Base-by-base conservation (phyloP, 225 moss, liverwort and hornwort genomes). In the Sphagnum tenellum region DNA sequence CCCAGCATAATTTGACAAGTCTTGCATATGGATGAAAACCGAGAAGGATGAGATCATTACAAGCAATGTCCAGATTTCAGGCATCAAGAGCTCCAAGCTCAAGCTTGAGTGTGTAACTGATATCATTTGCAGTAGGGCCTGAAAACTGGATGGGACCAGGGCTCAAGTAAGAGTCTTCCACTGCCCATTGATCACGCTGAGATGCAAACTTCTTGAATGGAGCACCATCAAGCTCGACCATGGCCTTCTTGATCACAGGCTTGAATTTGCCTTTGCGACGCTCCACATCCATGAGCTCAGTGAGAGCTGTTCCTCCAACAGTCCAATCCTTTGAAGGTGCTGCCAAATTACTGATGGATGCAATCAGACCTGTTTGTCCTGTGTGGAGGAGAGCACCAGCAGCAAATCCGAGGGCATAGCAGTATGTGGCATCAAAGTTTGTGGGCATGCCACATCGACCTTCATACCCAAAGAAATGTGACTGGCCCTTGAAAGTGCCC, bases 391-490 rank as follows among this genome's bases (percentile, higher is more conserved):
- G 80, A 44, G 79, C 83, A 44, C 74, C 83, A 8, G 83, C 83
- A 44, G 58, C 77, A 69, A 74, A 84, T 65, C 83, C 83, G 60
- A 84, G 76, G 12, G 72, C 83, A 66, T 84, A 79, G 56, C 83
- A 84, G 70, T 84, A 84, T 3, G 83, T 75, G 9, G 83, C 74
- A 67, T 84, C 83, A 61, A 84, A 84, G 70, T 77, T 84, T 6
- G 83, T 80, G 47, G 83, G 83, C 79, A 84, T 84, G 7, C 83
- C 83, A 77, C 83, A 84, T 45, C 83, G 71, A 47, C 83, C 83
- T 77, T 84, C 83, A 64, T 84, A 82, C 74, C 83, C 83, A 64
- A 84, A 84, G 72, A 84, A 84, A 60, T 84, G 83, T 67, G 83
- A 75, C 62, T 75, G 74, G 55, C 83, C 80, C 64, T 59, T 77